phyloP scores from a whole-genome alignment of 208 protist genomes.

The Phytomonas sp. region DNA sequence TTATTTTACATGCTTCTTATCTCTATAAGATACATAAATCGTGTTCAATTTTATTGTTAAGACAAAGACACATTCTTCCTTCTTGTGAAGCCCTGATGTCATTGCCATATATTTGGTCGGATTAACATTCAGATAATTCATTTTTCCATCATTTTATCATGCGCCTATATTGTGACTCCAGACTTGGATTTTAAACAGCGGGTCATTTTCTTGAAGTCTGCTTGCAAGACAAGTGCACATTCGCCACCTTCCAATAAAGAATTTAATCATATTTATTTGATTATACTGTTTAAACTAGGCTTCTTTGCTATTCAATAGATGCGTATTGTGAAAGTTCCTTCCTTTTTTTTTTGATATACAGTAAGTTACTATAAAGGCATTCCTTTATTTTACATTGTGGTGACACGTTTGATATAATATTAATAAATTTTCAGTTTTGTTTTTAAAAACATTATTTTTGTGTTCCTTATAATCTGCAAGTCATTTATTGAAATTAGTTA shows the following conservation, averaged over 20 bases:
- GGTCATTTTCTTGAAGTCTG: not conserved
- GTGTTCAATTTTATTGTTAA: not conserved
- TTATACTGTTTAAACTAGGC: not conserved
- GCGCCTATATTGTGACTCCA: not conserved
- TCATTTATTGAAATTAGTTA: not conserved
- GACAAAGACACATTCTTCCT: not conserved
- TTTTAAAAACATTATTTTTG: not conserved
- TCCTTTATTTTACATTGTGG: not conserved
- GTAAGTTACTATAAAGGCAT: not conserved
- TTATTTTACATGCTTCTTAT: not conserved
- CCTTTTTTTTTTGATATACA: not conserved
- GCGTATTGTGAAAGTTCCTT: not conserved
- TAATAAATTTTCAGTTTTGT: not conserved
- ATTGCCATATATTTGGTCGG: too few relatives aligned
- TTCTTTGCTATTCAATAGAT: not conserved
- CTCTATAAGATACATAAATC: not conserved
- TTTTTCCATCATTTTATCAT: not conserved
- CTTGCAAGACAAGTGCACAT: not conserved
- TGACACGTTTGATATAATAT: not conserved
- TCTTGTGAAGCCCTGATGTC: not conserved
- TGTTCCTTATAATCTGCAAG: not conserved
- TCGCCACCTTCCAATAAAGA: not conserved
- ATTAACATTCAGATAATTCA: not conserved
- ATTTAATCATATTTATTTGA: not conserved
- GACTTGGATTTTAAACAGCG: not conserved